These are phyloP conservation scores for Dichomitus squalens DNA, from an alignment of 1,284 basidiomycete genomes.

Conservation along the genomic window DNA sequence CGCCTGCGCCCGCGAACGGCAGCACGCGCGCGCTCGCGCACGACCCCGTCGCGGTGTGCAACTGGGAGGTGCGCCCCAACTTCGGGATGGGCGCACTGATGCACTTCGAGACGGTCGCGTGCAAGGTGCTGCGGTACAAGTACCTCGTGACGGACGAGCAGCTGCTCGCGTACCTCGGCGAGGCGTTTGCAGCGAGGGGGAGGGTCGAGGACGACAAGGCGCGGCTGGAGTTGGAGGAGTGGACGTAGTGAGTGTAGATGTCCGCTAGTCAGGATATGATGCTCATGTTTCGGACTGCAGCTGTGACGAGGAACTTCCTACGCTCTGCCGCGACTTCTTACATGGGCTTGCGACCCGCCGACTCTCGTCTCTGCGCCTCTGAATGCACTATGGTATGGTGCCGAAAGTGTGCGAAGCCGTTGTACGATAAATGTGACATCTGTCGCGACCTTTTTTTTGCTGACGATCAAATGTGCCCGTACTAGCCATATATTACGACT, in stretches of 20 bases:
- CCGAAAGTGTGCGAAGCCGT: too few species aligned
- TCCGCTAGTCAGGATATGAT: not conserved
- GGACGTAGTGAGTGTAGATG: slow-evolving; percentile 17
- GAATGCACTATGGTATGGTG: too few species aligned
- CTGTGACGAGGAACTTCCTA: slow-evolving; percentile 17
- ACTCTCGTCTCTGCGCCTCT: slow-evolving; percentile 7
- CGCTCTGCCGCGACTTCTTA: slow-evolving; percentile 18
- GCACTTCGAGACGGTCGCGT: slow-evolving; percentile 19
- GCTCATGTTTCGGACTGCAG: slow-evolving; percentile 1
- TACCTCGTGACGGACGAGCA: slow-evolving; percentile 20
- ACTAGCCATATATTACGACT: too few species aligned
- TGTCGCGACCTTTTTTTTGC: too few species aligned
- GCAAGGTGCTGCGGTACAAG: slow-evolving; percentile 17
- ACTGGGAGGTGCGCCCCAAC: slow-evolving; percentile 21
- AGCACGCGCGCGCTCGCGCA: slow-evolving; percentile 14
- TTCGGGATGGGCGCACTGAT: slow-evolving; percentile 12
- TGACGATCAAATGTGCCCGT: too few species aligned
- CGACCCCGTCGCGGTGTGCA: slow-evolving; percentile 24
- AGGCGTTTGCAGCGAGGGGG: slow-evolving; percentile 8
- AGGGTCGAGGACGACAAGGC: slow-evolving; percentile 16
- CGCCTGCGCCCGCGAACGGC: slow-evolving; percentile 12
- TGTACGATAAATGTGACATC: too few species aligned
- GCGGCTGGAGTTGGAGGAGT: slow-evolving; percentile 16
- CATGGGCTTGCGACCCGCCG: slow-evolving; percentile 15
- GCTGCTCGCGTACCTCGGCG: slow-evolving; percentile 9